A percentile compares a stretch with the other conserved stretches of the same genome.
These are phyloP conservation scores for Phylloporus rhodoxanthus DNA, from an alignment of 768 basidiomycete species.

Conservation along the genomic window DNA sequence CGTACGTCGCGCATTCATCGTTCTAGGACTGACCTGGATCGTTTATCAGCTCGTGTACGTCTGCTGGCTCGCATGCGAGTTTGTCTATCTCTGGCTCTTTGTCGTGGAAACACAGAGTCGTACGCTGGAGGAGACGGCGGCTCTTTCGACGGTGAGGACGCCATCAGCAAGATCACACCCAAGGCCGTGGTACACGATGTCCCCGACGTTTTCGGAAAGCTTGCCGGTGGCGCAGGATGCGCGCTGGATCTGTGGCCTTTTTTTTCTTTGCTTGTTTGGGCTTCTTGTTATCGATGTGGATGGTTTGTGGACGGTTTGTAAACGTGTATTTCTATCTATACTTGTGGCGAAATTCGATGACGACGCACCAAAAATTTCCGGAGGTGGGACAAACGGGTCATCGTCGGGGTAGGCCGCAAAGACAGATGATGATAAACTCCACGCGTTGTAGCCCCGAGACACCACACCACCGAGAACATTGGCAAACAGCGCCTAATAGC, in stretches of 20 bases:
- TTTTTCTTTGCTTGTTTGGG: too few relatives aligned
- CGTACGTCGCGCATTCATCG: slow-evolving; percentile 29
- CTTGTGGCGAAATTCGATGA: too few relatives aligned
- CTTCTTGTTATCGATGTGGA: too few relatives aligned
- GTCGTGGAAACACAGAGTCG: slow-evolving; percentile 67
- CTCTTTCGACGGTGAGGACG: slow-evolving; percentile 67
- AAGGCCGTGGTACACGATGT: slow-evolving; percentile 18
- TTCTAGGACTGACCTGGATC: background rate
- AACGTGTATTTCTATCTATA: too few relatives aligned
- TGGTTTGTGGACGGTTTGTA: too few relatives aligned
- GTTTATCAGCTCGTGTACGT: slow-evolving; percentile 56
- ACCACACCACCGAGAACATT: too few relatives aligned
- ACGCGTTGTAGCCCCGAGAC: too few relatives aligned
- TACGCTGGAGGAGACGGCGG: slow-evolving; percentile 75
- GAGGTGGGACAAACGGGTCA: too few relatives aligned
- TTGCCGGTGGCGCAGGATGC: slow-evolving; percentile 4
- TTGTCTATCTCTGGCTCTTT: slow-evolving; percentile 60
- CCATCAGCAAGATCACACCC: slow-evolving; percentile 32
- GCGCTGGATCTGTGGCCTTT: background rate
- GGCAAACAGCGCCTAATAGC: too few relatives aligned
- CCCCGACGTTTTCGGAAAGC: slow-evolving; percentile 22
- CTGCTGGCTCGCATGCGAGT: slow-evolving; percentile 63
- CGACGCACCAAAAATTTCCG: too few relatives aligned
- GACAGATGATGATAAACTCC: too few relatives aligned
- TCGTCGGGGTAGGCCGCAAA: too few relatives aligned